A percentile compares a stretch with the other conserved stretches of the same genome.
These are phyloP conservation scores for Leccinum arenicola DNA, from an alignment of 768 basidiomycete species.

Conservation along the genomic window DNA sequence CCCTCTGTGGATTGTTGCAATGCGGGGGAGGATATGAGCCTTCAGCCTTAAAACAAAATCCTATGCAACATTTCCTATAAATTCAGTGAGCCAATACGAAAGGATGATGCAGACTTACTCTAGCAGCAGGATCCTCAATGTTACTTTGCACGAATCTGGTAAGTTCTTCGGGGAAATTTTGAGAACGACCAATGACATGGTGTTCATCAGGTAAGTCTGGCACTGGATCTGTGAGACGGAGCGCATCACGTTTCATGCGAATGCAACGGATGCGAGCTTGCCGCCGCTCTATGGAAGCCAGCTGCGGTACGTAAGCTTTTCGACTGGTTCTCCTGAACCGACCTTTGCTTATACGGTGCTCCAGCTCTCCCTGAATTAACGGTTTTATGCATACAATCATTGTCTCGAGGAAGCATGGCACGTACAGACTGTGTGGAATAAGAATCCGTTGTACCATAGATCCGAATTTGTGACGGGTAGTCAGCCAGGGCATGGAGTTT, in stretches of 20 bases:
- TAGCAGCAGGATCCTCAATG: background rate
- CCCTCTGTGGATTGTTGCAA: no score
- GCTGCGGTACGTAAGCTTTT: background rate
- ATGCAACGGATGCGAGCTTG: background rate
- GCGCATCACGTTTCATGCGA: background rate
- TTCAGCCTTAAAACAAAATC: background rate
- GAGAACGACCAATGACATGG: background rate
- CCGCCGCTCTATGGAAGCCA: background rate
- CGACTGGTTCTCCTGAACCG: no score
- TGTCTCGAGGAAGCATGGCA: no score
- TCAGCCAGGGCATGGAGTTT: no score
- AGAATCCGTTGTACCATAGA: slow-evolving; percentile 57
- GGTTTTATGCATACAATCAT: no score
- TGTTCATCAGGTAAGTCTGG: background rate
- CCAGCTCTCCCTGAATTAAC: no score
- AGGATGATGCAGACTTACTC: background rate
- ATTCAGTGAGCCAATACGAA: background rate
- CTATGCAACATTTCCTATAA: background rate
- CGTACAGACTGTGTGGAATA: no score
- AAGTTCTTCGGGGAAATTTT: background rate
- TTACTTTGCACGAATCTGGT: background rate
- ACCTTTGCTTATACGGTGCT: no score
- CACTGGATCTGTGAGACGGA: background rate
- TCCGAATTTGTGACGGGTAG: no score
- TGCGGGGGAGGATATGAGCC: slow-evolving; percentile 8